Evolutionary conservation across 768 basidiomycete species (phyloP).

Genomic region (Boletus subparvulus): DNA sequence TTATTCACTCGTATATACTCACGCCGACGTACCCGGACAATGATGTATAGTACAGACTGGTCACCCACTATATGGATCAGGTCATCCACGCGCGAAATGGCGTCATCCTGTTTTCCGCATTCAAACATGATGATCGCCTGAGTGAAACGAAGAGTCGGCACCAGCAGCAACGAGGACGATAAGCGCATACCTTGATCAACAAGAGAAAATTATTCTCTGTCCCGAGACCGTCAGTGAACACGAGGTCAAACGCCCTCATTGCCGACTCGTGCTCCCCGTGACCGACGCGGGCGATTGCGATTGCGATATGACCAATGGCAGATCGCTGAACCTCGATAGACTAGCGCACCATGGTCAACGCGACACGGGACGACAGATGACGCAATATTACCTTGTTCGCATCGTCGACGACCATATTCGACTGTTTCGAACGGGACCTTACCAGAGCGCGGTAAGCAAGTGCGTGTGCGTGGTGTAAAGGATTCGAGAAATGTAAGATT

Average conservation of each 20-base stretch:
- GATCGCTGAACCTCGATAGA: neutral
- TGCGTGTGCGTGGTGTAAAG: neutral
- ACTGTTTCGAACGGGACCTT: neutral
- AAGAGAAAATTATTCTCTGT: conserved; percentile 10
- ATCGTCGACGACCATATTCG: neutral
- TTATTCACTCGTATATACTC: fast-evolving
- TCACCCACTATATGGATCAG: neutral
- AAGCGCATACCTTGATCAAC: conserved; percentile 6
- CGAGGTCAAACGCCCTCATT: conserved; percentile 9
- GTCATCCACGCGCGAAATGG: conserved; percentile 5
- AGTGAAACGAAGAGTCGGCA: neutral
- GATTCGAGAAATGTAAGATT: neutral
- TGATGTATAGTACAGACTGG: neutral
- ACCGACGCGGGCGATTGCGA: neutral
- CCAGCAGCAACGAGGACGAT: fast-evolving
- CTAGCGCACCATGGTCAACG: neutral
- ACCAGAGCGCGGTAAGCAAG: conserved; percentile 3
- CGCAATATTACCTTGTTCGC: neutral
- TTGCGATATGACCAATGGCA: neutral
- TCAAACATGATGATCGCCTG: conserved; percentile 9
- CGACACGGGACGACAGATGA: neutral
- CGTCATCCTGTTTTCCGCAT: conserved; percentile 3
- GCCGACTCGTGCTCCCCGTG: neutral
- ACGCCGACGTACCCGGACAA: neutral
- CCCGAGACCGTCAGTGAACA: neutral